phyloP scores from a whole-genome alignment of 1,284 basidiomycete species.

The Papiliotrema terrestris region DNA sequence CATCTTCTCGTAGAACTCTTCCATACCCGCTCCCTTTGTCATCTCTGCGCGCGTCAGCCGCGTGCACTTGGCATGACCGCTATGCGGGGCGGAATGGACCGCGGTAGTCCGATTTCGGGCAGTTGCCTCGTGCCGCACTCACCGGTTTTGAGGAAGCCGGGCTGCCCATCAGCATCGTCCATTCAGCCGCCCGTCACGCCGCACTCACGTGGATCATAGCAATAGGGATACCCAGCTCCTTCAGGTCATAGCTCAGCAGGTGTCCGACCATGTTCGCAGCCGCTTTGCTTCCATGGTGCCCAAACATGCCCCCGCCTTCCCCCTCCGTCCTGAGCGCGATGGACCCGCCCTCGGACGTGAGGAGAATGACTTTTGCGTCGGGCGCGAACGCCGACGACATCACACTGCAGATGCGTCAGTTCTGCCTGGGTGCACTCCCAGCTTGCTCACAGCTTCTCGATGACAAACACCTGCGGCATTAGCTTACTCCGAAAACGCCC shows the following conservation, averaged over 20 bases:
- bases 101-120: no score
- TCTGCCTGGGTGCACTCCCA: background rate
- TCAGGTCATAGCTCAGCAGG: slow-evolving; percentile 51
- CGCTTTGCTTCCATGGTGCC: slow-evolving; percentile 55
- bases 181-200: background rate
- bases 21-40: slow-evolving; percentile 53
- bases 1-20: slow-evolving; percentile 53
- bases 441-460: slow-evolving; percentile 19
- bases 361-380: slow-evolving; percentile 49
- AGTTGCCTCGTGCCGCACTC: background rate
- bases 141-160: slow-evolving; percentile 44
- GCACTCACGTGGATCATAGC: slow-evolving; percentile 53
- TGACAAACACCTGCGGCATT: slow-evolving; percentile 13
- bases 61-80: no score
- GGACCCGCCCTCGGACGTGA: slow-evolving; percentile 54
- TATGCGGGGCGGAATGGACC: no score
- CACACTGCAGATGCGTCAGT: slow-evolving; percentile 12
- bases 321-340: slow-evolving; percentile 51
- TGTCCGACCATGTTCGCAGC: slow-evolving; percentile 55
- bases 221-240: slow-evolving; percentile 49
- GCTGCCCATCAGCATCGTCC: slow-evolving; percentile 14
- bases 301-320: slow-evolving; percentile 55
- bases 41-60: slow-evolving; percentile 45
- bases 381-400: slow-evolving; percentile 23
- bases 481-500: background rate